phyloP scores from a whole-genome alignment of 2,329 filamentous ascomycete genomes.

The Graphilbum ipis-grandicollis region DNA sequence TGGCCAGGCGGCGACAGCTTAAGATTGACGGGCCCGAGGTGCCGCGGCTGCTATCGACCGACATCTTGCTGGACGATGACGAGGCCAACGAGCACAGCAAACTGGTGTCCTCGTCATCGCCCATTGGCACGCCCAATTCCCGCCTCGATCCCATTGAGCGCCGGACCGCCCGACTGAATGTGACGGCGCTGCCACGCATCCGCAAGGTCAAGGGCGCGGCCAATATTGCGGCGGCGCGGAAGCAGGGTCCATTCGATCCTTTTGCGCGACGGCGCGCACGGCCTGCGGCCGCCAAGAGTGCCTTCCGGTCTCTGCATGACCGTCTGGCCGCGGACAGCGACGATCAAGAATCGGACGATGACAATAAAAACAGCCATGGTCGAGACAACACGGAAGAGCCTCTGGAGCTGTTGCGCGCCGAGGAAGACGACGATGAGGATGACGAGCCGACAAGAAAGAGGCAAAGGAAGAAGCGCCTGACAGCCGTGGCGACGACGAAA shows the following conservation, averaged over 20 bases:
- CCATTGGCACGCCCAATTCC: slow-evolving; percentile 48
- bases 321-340: slow-evolving; percentile 58
- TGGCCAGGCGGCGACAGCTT: slow-evolving; percentile 60
- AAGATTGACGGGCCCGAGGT: slow-evolving; percentile 55
- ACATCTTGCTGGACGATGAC: slow-evolving; percentile 28
- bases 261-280: slow-evolving; percentile 41
- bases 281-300: slow-evolving; percentile 30
- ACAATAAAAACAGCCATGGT: no score
- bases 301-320: slow-evolving; percentile 69
- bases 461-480: no score
- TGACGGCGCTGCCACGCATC: slow-evolving; percentile 56
- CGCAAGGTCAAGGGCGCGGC: slow-evolving; percentile 46
- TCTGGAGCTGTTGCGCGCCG: background rate
- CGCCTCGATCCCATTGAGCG: slow-evolving; percentile 44
- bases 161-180: slow-evolving; percentile 36
- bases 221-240: slow-evolving; percentile 31
- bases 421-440: slow-evolving; percentile 27
- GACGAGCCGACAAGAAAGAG: slow-evolving; percentile 39
- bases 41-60: slow-evolving; percentile 33
- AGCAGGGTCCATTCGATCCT: slow-evolving; percentile 48
- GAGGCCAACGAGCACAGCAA: slow-evolving; percentile 33
- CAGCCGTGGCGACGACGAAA: slow-evolving; percentile 47
- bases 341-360: slow-evolving; percentile 84
- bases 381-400: slow-evolving; percentile 76
- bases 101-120: no score